Evolutionary conservation across 2,329 filamentous ascomycete species (phyloP).

Genomic region (Pezicula radicicola): DNA sequence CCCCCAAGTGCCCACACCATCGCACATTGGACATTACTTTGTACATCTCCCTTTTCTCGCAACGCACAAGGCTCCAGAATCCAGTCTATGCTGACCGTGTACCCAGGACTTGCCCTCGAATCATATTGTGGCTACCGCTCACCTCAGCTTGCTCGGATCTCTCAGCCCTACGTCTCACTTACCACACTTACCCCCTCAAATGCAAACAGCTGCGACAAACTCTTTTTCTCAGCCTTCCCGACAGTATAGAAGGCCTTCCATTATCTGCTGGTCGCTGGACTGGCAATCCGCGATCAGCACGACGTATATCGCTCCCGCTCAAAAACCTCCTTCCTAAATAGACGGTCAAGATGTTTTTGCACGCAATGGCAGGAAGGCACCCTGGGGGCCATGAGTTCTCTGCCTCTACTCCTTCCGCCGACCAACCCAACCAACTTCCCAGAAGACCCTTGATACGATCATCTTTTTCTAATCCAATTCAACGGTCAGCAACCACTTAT

Average conservation of each 20-base stretch:
- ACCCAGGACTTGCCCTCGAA: too few relatives aligned
- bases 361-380: slow-evolving; percentile 23
- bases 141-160: not conserved
- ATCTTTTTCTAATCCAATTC: slow-evolving; percentile 24
- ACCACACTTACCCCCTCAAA: slow-evolving; percentile 2
- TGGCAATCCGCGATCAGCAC: not conserved
- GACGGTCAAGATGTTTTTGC: slow-evolving; percentile 25
- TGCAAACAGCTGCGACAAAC: slow-evolving; percentile 3
- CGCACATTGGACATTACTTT: too few relatives aligned
- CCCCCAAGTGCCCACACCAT: too few relatives aligned
- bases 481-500: slow-evolving; percentile 18
- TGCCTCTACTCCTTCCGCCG: slow-evolving; percentile 6
- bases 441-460: slow-evolving; percentile 24
- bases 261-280: not conserved
- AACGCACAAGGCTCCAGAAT: too few relatives aligned
- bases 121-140: not conserved
- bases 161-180: slow-evolving; percentile 12
- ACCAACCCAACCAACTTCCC: slow-evolving; percentile 11
- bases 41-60: too few relatives aligned
- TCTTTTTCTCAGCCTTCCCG: not conserved
- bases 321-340: slow-evolving; percentile 11
- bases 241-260: not conserved
- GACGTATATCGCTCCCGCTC: not conserved
- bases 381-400: slow-evolving; percentile 24
- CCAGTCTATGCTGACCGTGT: too few relatives aligned